Base-by-base conservation (phyloP, 257 asterid species). In the Fraxinus excelsior region DNA sequence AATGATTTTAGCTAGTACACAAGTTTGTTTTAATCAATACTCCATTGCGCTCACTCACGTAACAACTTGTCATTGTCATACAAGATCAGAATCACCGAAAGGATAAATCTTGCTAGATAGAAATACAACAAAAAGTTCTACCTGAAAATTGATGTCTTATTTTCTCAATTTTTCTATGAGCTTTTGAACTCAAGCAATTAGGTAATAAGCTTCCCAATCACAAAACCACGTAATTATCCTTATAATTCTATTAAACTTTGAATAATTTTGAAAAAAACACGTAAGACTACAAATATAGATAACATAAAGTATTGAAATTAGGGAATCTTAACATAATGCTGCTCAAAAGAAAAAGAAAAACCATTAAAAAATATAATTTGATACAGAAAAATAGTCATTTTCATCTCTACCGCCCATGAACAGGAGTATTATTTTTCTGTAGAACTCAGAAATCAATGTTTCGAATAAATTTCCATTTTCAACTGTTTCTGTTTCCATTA, bases 401-500 rank as follows among this genome's bases (percentile, higher is more conserved):
- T 72, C 74, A 74, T 26, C 72, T 29, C 53, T 37, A n/a, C 76
- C 25, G 16, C 25, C 25, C 16, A n/a, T 44, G 62, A 21, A 12
- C 7, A 40, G 14, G 6, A 71, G 16, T 68, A 64, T 28, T 42
- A 21, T 29, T 16, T 19, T 70, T 65, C 68, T 19, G 25, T 44
- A 7, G 46, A 67, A 74, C 29, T 75, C 83, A 40, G 51, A 35
- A 11, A 69, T 11, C 51, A 40, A 25, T 49, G 40, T 40, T 18
- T 34, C 32, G 68, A 25, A 71, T 34, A n/a, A 46, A 29, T 62
- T 23, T 64, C 37, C 34, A 66, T 56, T 60, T 58, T 19, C 67
- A 60, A 67, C 76, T 23, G 16, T 21, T 38, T 75, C 71, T 42
- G 44, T 71, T 42, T 26, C 78, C 74, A 40, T 7, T 19, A 12